phyloP scores from a whole-genome alignment of 73 alveolate species.

The Durusdinium trenchii region DNA sequence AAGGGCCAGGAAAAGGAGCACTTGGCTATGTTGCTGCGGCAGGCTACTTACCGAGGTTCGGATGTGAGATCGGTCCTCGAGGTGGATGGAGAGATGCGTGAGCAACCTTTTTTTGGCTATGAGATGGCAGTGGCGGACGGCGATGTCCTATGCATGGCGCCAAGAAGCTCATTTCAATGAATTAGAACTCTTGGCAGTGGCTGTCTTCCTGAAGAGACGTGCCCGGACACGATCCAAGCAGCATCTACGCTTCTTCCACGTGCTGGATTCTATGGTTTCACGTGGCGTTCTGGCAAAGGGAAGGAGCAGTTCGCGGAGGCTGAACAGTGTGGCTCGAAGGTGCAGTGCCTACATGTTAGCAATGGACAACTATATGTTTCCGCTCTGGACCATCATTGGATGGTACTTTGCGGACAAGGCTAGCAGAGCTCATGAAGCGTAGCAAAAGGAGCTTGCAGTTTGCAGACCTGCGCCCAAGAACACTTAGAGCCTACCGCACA shows the following conservation, averaged over 20 bases:
- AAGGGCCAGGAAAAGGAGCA: neutral
- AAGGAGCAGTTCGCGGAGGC: neutral
- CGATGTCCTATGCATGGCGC: neutral
- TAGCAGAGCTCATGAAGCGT: neutral
- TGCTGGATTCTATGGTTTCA: neutral
- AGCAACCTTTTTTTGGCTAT: neutral
- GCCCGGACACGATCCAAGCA: neutral
- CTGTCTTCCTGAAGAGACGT: neutral
- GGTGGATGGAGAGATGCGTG: neutral
- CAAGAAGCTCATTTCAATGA: neutral
- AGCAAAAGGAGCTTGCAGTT: neutral
- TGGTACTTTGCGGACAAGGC: conserved; percentile 38
- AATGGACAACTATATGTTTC: neutral
- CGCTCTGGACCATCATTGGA: neutral
- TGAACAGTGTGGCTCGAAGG: neutral
- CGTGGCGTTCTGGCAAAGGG: neutral
- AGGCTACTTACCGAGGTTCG: neutral
- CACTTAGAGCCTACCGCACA: neutral
- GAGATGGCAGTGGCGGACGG: neutral
- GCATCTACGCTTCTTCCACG: neutral
- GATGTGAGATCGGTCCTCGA: neutral
- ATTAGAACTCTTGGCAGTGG: neutral
- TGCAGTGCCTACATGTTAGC: neutral
- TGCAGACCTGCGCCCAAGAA: neutral
- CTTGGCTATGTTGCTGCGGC: neutral